Evolutionary conservation across 2,329 filamentous ascomycete genomes (phyloP).

Genomic region (Phoma sp.): DNA sequence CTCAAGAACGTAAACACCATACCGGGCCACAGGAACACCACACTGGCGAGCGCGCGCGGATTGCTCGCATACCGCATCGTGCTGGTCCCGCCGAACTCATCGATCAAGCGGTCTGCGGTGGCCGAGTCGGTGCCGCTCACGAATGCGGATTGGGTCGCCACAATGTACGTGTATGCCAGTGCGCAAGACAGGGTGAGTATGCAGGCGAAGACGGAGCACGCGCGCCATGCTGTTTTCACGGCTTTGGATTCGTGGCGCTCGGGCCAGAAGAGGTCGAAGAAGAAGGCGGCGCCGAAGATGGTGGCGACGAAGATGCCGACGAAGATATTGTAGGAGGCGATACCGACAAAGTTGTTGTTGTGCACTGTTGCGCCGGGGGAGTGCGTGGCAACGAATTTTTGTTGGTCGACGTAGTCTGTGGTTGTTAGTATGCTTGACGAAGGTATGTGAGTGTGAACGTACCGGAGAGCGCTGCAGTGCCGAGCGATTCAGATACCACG

Average conservation of each 20-base stretch:
- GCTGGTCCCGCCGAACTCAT: conserved; percentile 43
- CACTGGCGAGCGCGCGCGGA: conserved; percentile 57
- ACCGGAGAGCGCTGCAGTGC: conserved; percentile 63
- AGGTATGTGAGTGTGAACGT: conserved; percentile 12
- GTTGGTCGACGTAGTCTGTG: conserved; percentile 62
- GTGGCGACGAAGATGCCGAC: conserved; percentile 63
- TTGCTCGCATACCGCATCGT: conserved; percentile 58
- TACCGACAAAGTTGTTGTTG: conserved; percentile 63
- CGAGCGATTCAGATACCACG: conserved; percentile 63
- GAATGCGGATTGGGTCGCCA: conserved; percentile 54
- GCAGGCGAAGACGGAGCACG: conserved; percentile 57
- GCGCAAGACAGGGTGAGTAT: conserved; percentile 57
- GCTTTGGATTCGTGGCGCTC: conserved; percentile 57
- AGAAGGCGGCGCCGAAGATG: conserved; percentile 65
- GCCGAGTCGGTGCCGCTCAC: conserved; percentile 51
- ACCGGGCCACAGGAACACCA: conserved; percentile 62
- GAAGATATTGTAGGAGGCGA: conserved; percentile 65
- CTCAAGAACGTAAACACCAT: conserved; percentile 57
- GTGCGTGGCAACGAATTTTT: conserved; percentile 54
- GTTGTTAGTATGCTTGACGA: background rate
- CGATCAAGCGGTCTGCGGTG: conserved; percentile 43
- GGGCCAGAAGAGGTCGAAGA: conserved; percentile 68
- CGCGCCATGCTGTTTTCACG: conserved; percentile 62
- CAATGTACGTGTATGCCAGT: conserved; percentile 59
- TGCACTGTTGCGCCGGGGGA: conserved; percentile 53